Evolutionary conservation across 2,329 filamentous ascomycete species (phyloP), one percentile per base, ranked within the genome.

Genomic region (Stagonosporopsis cucurbitacearum): DNA sequence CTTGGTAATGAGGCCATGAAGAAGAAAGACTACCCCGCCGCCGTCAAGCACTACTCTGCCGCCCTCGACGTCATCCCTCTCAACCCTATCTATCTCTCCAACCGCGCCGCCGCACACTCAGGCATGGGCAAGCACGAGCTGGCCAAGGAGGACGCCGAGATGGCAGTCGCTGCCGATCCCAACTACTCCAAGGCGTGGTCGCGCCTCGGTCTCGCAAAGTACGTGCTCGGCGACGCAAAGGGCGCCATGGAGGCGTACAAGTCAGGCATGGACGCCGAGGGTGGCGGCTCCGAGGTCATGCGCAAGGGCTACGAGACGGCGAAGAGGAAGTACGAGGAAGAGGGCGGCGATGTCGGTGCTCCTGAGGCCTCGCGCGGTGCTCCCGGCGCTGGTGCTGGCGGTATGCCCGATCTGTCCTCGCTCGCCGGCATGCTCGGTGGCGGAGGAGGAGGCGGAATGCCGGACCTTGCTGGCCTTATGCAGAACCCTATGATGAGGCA

Each of bases 171-270:
- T 54, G 85, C 92, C 50, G 95, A 99, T 76, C 92, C 95, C 12
- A 88, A 87, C 75, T 99, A 98, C 82, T 96, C 93, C 64, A 98
- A 99, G 81, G 95, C 92, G 15, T 99, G 95, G 95, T 95, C 90
- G 66, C 86, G 95, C 59, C 84, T 99, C 19, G 95, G 95, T 19
- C 87, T 98, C 35, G 95, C 95, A 39, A 86, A 89, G 59, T 99
- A 94, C 77, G 94, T 94, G 15, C 85, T 97, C 47, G 94, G 93
- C 30, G 94, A 99, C 72, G 89, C 92, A 53, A 88, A 89, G 78
- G 95, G 92, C 45, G 89, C 90, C 62, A 96, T 97, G 88, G 93
- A 98, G 69, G 95, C 95, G 17, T 99, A 99, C 79, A 81, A 88
- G 77, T 86, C 91, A 75, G 95, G 95, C 49, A 98, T 99, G 72